Percentiles rank a stretch among this genome's conserved stretches.
phyloP scores from a whole-genome alignment of 805 yeast genomes.

The Ogataea thermomethanolica region DNA sequence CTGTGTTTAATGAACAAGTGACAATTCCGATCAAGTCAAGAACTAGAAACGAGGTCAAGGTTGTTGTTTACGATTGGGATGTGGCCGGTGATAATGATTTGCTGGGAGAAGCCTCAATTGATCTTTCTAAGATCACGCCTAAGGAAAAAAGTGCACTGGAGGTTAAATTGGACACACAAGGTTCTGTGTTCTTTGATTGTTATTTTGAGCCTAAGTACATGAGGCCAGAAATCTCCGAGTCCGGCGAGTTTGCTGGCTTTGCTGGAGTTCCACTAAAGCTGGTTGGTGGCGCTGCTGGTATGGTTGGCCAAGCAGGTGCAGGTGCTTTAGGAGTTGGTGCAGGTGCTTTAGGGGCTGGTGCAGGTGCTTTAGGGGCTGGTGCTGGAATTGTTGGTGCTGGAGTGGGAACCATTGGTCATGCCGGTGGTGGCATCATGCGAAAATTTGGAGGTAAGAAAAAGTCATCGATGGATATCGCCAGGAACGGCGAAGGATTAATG shows the following conservation, averaged over 20 bases:
- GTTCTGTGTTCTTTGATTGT: slow-evolving; percentile 51
- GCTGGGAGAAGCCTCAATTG: slow-evolving; percentile 51
- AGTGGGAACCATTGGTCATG: slow-evolving; percentile 40
- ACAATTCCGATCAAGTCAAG: slow-evolving; percentile 62
- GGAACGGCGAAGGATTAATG: slow-evolving; percentile 13
- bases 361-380: slow-evolving; percentile 29
- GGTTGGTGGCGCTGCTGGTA: slow-evolving; percentile 40
- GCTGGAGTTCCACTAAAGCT: slow-evolving; percentile 31
- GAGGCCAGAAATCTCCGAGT: slow-evolving; percentile 54
- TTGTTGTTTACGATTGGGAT: slow-evolving; percentile 74
- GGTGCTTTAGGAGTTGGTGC: slow-evolving; percentile 43
- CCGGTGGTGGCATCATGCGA: slow-evolving; percentile 33
- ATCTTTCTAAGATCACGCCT: slow-evolving; percentile 48
- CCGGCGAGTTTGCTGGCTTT: slow-evolving; percentile 41
- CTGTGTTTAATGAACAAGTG: slow-evolving; percentile 71
- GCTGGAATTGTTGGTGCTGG: slow-evolving; percentile 43
- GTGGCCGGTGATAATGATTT: slow-evolving; percentile 64
- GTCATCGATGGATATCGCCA: slow-evolving; percentile 17
- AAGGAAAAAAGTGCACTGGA: slow-evolving; percentile 40
- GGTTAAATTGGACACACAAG: slow-evolving; percentile 60
- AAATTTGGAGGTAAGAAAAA: slow-evolving; percentile 16
- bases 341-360: slow-evolving; percentile 36
- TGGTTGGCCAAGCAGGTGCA: slow-evolving; percentile 39
- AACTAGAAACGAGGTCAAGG: slow-evolving; percentile 44
- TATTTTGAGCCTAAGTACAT: slow-evolving; percentile 62